A percentile compares a stretch with the other conserved stretches of the same genome.
Conservation (phyloP, 208 protist species). For the Naegleria fowleri region DNA sequence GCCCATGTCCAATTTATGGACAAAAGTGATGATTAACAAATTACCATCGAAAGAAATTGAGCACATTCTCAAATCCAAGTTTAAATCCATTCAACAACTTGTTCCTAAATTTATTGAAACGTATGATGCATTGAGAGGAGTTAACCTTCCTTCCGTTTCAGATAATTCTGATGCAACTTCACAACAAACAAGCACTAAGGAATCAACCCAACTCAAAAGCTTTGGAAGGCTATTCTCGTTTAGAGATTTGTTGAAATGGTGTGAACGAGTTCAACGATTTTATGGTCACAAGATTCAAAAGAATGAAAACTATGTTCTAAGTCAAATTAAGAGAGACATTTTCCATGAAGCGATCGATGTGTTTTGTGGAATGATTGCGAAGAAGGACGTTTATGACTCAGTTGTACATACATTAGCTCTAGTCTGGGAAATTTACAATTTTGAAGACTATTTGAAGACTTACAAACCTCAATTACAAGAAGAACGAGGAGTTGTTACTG, state of each 20-base stretch:
- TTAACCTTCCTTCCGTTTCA: too few relatives aligned
- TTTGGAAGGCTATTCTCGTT: slow-evolving; percentile 49
- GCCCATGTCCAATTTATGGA: slow-evolving; percentile 48
- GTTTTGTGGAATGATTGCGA: slow-evolving; percentile 52
- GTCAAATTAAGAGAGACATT: slow-evolving; percentile 67
- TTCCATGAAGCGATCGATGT: slow-evolving; percentile 88
- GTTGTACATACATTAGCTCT: slow-evolving; percentile 10
- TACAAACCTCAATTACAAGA: slow-evolving; percentile 58
- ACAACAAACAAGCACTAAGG: background rate
- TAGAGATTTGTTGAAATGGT: slow-evolving; percentile 86
- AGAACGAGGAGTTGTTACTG: slow-evolving; percentile 57
- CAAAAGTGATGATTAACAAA: slow-evolving; percentile 47
- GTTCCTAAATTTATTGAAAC: slow-evolving; percentile 50
- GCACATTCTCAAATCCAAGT: slow-evolving; percentile 40
- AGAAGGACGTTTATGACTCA: slow-evolving; percentile 24
- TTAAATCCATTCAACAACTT: slow-evolving; percentile 35
- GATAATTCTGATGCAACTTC: background rate
- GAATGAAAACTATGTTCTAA: slow-evolving; percentile 55
- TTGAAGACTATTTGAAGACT: background rate
- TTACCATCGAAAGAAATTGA: slow-evolving; percentile 44
- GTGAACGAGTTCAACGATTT: slow-evolving; percentile 61
- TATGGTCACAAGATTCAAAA: slow-evolving; percentile 29
- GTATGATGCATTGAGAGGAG: slow-evolving; percentile 15
- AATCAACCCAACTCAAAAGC: background rate
- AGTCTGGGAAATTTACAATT: slow-evolving; percentile 30